Base-by-base conservation (phyloP, 2,329 filamentous ascomycete species). In the Colletotrichum filicis region DNA sequence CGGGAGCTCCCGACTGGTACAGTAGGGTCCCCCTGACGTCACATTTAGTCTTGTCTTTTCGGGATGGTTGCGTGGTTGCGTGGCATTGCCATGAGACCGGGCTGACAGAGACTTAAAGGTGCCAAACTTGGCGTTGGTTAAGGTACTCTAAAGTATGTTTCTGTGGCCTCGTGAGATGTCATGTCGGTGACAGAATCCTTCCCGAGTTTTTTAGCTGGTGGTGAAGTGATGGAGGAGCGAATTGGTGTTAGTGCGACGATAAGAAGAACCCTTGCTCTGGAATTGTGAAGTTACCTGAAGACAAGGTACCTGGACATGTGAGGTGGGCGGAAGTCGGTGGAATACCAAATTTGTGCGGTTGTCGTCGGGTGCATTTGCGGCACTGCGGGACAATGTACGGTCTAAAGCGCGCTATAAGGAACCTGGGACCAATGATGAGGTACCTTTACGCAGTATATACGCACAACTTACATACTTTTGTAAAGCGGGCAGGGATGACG, bases 1-100 rank as follows among this genome's bases (percentile, higher is more conserved):
- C 66, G 70, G 70, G 55, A 66, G 66, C 66, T 66, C 70, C 70
- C 70, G 70, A 73, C 70, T 70, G 70, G 70, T 49, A 70, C 9
- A 12, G 24, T 32, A 70, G 66, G 70, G 66, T 30, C 60, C 56
- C 60, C 56, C 55, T 73, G 70, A 73, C 70, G 70, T 73, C 70
- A 70, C 56, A 35, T 49, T 42, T 49, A 49, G 42, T 42, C 37
- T 42, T 49, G 42, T 49, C 16, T 49, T 49, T 22, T 35, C 24
- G n/a, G 32, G 37, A 14, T 26, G 28, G 60, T 24, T 32, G 28
- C 55, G 55, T 30, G 26, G 42, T 8, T 62, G 59, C 42, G 5
- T 62, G 26, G 42, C 26, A 35, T 37, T 30, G 32, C 32, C 57
- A 24, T 60, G 22, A 7, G 4, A 60, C 19, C 16, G 24, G 57